Conservation (phyloP, 2,329 filamentous ascomycete species). For the Bipolaris sorokiniana region DNA sequence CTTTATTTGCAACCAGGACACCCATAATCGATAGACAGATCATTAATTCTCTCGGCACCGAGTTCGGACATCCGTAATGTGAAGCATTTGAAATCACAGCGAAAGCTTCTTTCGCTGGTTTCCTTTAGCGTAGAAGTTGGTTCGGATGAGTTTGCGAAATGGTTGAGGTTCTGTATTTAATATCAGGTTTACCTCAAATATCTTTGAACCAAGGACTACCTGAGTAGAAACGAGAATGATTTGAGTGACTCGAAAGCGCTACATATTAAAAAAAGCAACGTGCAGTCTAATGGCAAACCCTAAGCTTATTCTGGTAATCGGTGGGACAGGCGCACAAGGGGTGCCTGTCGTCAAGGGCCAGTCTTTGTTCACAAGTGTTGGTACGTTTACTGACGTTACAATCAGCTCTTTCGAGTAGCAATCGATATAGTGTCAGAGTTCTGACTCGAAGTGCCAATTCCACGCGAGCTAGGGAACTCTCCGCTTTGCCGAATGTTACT, state of each 20-base stretch:
- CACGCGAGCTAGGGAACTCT: not conserved
- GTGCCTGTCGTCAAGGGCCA: constrained; percentile 22
- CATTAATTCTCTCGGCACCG: not conserved
- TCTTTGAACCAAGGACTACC: not conserved
- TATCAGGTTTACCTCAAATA: not conserved
- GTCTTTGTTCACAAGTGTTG: not conserved
- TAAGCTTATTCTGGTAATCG: constrained; percentile 26
- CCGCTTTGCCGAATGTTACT: not conserved
- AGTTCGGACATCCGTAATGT: not conserved
- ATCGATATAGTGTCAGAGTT: not conserved
- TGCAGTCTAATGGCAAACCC: not conserved
- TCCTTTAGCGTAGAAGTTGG: not conserved
- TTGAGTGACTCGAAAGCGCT: not conserved
- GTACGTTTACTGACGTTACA: not conserved
- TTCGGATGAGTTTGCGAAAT: not conserved
- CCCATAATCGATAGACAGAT: not conserved
- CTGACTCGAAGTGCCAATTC: not conserved
- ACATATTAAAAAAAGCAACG: not conserved
- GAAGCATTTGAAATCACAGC: not conserved
- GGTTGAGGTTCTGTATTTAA: not conserved
- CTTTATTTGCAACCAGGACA: not conserved
- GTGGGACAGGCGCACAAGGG: constrained; percentile 35
- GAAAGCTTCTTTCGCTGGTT: not conserved
- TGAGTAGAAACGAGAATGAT: not conserved
- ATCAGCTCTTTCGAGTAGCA: not conserved